These are phyloP conservation scores for Sugiyamaella smithiae DNA, from an alignment of 805 yeast species.

Conservation along the genomic window DNA sequence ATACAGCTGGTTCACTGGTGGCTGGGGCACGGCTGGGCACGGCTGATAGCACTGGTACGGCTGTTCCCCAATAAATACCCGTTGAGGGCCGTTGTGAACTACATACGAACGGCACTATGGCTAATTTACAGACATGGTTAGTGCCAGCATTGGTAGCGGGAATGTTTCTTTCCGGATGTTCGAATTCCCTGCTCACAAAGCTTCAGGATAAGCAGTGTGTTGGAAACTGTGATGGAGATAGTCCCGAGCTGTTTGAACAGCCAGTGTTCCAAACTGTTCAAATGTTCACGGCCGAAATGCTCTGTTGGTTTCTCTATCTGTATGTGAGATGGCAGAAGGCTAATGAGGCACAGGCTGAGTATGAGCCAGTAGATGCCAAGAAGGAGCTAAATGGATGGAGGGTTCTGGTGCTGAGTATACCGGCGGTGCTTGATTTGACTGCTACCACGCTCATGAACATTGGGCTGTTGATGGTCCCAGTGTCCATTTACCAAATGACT, in stretches of 20 bases:
- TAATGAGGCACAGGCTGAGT: constrained; percentile 17
- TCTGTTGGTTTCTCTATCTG: constrained; percentile 45
- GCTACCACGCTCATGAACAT: constrained; percentile 75
- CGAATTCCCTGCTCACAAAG: constrained; percentile 72
- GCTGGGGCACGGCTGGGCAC: too few species aligned
- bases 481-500: constrained; percentile 82
- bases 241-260: constrained; percentile 57
- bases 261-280: constrained; percentile 77
- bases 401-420: constrained; percentile 48
- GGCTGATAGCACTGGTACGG: too few species aligned
- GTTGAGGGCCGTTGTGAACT: too few species aligned
- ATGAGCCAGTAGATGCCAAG: constrained; percentile 3
- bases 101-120: too few species aligned
- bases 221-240: constrained; percentile 45
- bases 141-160: constrained; percentile 41
- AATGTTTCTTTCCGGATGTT: constrained; percentile 64
- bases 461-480: constrained; percentile 74
- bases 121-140: too few species aligned
- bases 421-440: constrained; percentile 66
- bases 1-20: too few species aligned
- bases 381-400: constrained; percentile 27
- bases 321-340: constrained; percentile 18
- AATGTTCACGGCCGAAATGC: constrained; percentile 74
- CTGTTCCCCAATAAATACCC: too few species aligned
- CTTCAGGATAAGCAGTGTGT: constrained; percentile 76